Conservation (phyloP, 2,329 filamentous ascomycete species). For the Xylariaceae sp. region DNA sequence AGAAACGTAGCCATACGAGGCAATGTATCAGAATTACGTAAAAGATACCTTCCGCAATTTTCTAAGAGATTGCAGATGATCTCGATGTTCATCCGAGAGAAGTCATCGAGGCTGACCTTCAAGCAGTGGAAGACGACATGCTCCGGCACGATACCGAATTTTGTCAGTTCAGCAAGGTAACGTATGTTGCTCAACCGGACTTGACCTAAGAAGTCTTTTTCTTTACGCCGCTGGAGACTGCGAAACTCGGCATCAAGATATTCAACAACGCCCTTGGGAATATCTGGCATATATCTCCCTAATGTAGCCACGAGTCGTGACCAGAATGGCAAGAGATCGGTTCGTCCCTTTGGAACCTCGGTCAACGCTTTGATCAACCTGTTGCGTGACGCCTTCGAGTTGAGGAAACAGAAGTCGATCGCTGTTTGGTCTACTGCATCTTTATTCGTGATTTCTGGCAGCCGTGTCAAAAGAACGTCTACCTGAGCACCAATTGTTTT, state of each 20-base stretch:
- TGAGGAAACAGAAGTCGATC: conserved; percentile 96
- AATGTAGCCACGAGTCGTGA: conserved; percentile 90
- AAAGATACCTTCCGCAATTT: conserved; percentile 90
- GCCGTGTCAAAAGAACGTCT: conserved; percentile 78
- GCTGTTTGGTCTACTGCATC: conserved; percentile 89
- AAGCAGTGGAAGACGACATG: conserved; percentile 99
- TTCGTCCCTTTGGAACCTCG: conserved; percentile 90
- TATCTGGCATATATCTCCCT: conserved; percentile 88
- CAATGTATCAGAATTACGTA: conserved; percentile 88
- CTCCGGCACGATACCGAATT: conserved; percentile 96
- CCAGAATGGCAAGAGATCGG: conserved; percentile 87
- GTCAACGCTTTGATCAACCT: conserved; percentile 88
- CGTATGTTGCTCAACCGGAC: conserved; percentile 92
- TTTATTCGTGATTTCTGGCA: conserved; percentile 91
- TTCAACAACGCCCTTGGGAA: conserved; percentile 86
- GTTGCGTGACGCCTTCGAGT: conserved; percentile 96
- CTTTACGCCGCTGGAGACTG: conserved; percentile 92
- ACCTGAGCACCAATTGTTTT: conserved; percentile 98
- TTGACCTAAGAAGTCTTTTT: conserved; percentile 94
- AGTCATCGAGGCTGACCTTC: conserved; percentile 95
- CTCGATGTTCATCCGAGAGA: conserved; percentile 98
- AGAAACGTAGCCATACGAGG: conserved; percentile 92
- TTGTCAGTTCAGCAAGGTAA: conserved; percentile 96
- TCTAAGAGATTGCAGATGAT: conserved; percentile 95
- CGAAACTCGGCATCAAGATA: conserved; percentile 96